These are phyloP conservation scores for Ballota nigra DNA, from an alignment of 257 asterid genomes.

Conservation along the genomic window DNA sequence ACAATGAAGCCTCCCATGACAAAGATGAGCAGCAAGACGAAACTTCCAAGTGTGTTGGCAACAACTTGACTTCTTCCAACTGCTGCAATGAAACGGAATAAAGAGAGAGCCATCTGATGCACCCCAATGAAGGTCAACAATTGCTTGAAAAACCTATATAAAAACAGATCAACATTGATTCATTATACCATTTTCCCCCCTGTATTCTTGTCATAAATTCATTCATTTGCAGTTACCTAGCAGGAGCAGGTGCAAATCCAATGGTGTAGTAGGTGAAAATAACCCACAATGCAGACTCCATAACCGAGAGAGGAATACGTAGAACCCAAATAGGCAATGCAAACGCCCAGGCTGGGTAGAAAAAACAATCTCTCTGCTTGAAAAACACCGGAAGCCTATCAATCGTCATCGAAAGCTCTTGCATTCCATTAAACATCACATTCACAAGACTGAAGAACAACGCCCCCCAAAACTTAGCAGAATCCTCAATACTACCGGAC, in stretches of 20 bases:
- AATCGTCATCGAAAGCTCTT: slow-evolving; percentile 76
- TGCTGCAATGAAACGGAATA: slow-evolving; percentile 80
- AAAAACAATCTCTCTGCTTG: slow-evolving; percentile 72
- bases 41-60: slow-evolving; percentile 71
- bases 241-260: slow-evolving; percentile 80
- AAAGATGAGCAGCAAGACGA: slow-evolving; percentile 62
- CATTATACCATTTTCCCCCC: not conserved
- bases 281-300: slow-evolving; percentile 72
- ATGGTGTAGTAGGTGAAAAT: slow-evolving; percentile 72
- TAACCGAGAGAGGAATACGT: slow-evolving; percentile 57
- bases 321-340: slow-evolving; percentile 84
- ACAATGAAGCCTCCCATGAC: slow-evolving; percentile 78
- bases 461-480: slow-evolving; percentile 72
- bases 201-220: not conserved
- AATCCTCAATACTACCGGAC: slow-evolving; percentile 45
- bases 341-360: slow-evolving; percentile 92
- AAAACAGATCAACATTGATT: not conserved
- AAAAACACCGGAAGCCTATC: slow-evolving; percentile 78
- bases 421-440: slow-evolving; percentile 86
- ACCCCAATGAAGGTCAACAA: slow-evolving; percentile 64
- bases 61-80: slow-evolving; percentile 71
- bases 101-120: slow-evolving; percentile 79
- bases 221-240: slow-evolving; percentile 34
- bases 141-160: slow-evolving; percentile 68
- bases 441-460: slow-evolving; percentile 74